Conservation (phyloP, 208 protist species). For the Crithidia bombi region DNA sequence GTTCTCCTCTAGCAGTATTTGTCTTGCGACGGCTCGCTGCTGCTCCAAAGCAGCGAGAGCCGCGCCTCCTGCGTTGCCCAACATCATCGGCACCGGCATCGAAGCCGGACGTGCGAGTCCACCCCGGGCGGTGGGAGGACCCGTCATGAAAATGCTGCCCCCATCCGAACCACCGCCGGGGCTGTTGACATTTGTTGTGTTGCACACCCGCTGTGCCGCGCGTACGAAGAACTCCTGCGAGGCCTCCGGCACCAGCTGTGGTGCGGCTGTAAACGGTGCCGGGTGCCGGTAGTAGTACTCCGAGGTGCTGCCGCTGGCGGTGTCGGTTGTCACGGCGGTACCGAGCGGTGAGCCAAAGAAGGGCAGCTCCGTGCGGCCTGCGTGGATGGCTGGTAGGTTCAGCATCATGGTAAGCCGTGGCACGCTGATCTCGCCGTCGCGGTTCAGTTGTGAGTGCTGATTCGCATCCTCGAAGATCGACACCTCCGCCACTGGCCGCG, state of each 20-base stretch:
- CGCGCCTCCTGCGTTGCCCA: background rate
- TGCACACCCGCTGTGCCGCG: slow-evolving; percentile 5
- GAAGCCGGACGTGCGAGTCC: background rate
- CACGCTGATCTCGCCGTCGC: slow-evolving; percentile 13
- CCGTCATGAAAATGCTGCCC: no score
- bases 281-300: slow-evolving; percentile 1
- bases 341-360: slow-evolving; percentile 2
- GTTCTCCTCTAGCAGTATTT: background rate
- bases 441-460: background rate
- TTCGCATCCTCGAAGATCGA: background rate
- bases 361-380: background rate
- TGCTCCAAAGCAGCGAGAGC: background rate
- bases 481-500: background rate
- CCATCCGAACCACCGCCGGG: no score
- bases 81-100: background rate
- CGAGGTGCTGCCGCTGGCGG: background rate
- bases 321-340: background rate
- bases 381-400: background rate
- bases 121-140: background rate
- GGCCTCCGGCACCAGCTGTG: slow-evolving; percentile 16
- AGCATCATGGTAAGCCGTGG: slow-evolving; percentile 2
- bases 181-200: background rate
- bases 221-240: slow-evolving; percentile 26
- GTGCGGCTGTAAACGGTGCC: slow-evolving; percentile 2
- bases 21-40: background rate